Base-by-base conservation (phyloP, 768 basidiomycete genomes). In the Lactarius psammicola region DNA sequence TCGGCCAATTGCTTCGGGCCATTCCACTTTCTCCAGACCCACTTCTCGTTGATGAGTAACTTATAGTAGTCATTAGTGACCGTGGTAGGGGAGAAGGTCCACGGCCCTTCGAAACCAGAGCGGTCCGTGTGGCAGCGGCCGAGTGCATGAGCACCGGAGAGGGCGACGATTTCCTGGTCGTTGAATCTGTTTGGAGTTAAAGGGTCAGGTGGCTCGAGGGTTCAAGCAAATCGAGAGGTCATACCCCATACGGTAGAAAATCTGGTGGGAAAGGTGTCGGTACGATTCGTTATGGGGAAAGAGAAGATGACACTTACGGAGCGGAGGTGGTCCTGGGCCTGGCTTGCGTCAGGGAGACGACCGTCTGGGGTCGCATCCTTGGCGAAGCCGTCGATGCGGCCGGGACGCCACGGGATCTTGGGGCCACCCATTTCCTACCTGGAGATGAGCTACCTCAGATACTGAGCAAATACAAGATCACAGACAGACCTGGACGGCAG, bases 81-180 rank as follows among this genome's bases (percentile, higher is more conserved):
- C 3, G 92, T 92, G 26, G 86, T 92, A 4, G 95, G 94, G 18
- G 93, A 92, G 85, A 95, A 95, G 2, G 94, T 94, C 93, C 91
- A 94, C n/a, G 92, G 94, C 13, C 91, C 94, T 8, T 91, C 87
- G 75, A 88, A 95, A 49, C 91, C 92, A 64, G 89, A 91, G 60
- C 71, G 86, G 77, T 92, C 84, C 64, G 81, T 64, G 81, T 99
- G 96, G 83, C 94, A 96, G 74, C 96, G 92, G 28, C 97, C 96
- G 54, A 99, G 87, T 65, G 94, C 95, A 74, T 99, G 96, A 42
- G 93, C 95, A 68, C 96, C 96, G 28, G 86, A 85, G 70, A 98
- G 90, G 62, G 94, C 93, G 66, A 97, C 95, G 58, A 98, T 98
- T 79, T 98, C 96, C 77, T 92, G 93, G 78, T 99, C 96, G 74